These are phyloP conservation scores for Tetrahymena borealis DNA, from an alignment of 73 alveolate genomes.

Conservation along the genomic window DNA sequence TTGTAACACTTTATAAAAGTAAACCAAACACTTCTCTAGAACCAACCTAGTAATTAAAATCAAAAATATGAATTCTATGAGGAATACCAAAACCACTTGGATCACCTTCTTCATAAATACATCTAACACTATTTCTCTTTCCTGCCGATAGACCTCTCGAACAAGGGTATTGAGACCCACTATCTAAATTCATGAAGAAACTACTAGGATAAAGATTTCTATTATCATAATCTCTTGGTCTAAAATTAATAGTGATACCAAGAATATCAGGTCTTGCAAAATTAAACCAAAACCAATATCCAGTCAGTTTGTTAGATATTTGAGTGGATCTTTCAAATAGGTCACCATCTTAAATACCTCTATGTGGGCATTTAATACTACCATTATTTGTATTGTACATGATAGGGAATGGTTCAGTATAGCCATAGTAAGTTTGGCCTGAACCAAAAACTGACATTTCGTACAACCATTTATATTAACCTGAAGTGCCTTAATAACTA, in stretches of 20 bases:
- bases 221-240: neutral
- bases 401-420: neutral
- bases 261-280: neutral
- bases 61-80: neutral
- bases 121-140: neutral
- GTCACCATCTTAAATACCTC: neutral
- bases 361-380: neutral
- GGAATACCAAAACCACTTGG: neutral
- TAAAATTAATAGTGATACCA: neutral
- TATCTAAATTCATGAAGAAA: neutral
- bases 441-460: neutral
- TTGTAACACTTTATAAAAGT: neutral
- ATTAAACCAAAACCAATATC: neutral
- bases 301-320: neutral
- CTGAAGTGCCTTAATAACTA: neutral
- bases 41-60: neutral
- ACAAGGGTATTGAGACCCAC: neutral
- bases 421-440: neutral
- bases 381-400: neutral
- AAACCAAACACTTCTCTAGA: neutral
- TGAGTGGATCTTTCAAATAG: neutral
- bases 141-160: constrained; percentile 1
- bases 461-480: neutral
- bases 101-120: neutral
- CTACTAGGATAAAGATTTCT: neutral